A percentile compares a stretch with the other conserved stretches of the same genome.
Conservation (phyloP, 2,329 filamentous ascomycete species). For the Penicillium fuscoglaucum region DNA sequence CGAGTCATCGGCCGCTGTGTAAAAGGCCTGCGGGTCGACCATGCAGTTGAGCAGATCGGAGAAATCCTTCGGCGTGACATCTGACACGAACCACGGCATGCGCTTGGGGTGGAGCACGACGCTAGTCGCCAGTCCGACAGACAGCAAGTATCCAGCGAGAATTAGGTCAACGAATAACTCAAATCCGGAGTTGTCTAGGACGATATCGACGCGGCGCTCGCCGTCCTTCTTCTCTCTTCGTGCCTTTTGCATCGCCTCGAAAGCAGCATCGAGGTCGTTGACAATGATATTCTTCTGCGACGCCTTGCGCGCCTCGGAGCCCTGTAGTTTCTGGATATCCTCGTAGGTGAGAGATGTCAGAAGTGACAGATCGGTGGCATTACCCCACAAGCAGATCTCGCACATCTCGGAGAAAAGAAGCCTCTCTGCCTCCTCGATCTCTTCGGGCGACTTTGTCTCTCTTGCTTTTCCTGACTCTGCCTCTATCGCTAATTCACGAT, state of each 20-base stretch:
- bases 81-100: constrained; percentile 97
- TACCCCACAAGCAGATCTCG: constrained; percentile 96
- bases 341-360: constrained; percentile 89
- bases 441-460: constrained; percentile 36
- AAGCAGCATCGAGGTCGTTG: constrained; percentile 77
- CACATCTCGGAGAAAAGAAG: constrained; percentile 88
- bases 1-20: constrained; percentile 68
- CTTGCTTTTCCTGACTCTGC: constrained; percentile 57
- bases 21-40: constrained; percentile 75
- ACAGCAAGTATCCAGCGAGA: constrained; percentile 84
- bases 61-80: constrained; percentile 87
- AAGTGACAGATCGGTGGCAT: constrained; percentile 90
- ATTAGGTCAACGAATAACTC: constrained; percentile 95
- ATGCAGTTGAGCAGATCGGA: constrained; percentile 76
- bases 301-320: constrained; percentile 78
- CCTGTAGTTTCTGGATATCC: constrained; percentile 95
- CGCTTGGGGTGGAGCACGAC: constrained; percentile 90
- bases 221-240: constrained; percentile 60
- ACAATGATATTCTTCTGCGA: constrained; percentile 89
- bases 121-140: constrained; percentile 78
- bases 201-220: constrained; percentile 82
- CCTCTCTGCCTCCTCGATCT: constrained; percentile 68
- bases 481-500: constrained; percentile 70
- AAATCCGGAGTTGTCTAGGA: constrained; percentile 96
- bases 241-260: constrained; percentile 40